phyloP scores from a whole-genome alignment of 495 filamentous ascomycete genomes.

The Xylaria castorea region DNA sequence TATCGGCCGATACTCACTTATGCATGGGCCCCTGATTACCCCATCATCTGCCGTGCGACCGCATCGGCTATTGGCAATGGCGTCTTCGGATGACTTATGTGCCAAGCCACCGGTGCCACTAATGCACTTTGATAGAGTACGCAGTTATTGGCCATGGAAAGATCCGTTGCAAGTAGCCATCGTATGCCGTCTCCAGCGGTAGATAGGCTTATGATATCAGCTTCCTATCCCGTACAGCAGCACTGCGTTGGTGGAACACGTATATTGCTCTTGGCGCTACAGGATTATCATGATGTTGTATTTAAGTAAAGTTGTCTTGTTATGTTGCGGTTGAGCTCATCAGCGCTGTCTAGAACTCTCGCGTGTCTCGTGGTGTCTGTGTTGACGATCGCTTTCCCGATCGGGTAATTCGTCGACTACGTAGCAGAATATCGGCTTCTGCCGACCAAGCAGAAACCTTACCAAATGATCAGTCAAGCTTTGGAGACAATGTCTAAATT shows the following conservation, averaged over 20 bases:
- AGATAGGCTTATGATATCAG: constrained; percentile 25
- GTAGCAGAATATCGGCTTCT: constrained; percentile 7
- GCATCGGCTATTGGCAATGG: constrained; percentile 22
- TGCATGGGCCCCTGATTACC: constrained; percentile 10
- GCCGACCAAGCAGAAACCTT: constrained; percentile 11
- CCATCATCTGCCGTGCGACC: constrained; percentile 19
- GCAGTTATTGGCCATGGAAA: constrained; percentile 18
- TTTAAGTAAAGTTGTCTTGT: neutral
- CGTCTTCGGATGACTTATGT: constrained; percentile 18
- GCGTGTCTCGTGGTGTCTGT: constrained; percentile 16
- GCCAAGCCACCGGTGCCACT: constrained; percentile 14
- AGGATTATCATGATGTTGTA: constrained; percentile 33
- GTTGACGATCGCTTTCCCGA: constrained; percentile 24
- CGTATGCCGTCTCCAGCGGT: constrained; percentile 3
- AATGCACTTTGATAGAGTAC: neutral
- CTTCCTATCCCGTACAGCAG: constrained; percentile 35
- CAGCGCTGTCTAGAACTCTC: neutral
- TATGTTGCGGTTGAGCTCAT: constrained; percentile 10
- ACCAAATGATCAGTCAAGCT: constrained; percentile 24
- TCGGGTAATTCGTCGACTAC: constrained; percentile 14
- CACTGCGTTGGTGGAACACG: constrained; percentile 31
- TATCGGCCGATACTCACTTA: constrained; percentile 18
- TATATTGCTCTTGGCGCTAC: constrained; percentile 20
- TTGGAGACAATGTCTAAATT: constrained; percentile 1
- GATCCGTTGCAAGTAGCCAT: neutral